Conservation (phyloP, 768 basidiomycete genomes). For the Trametes sanguinea region DNA sequence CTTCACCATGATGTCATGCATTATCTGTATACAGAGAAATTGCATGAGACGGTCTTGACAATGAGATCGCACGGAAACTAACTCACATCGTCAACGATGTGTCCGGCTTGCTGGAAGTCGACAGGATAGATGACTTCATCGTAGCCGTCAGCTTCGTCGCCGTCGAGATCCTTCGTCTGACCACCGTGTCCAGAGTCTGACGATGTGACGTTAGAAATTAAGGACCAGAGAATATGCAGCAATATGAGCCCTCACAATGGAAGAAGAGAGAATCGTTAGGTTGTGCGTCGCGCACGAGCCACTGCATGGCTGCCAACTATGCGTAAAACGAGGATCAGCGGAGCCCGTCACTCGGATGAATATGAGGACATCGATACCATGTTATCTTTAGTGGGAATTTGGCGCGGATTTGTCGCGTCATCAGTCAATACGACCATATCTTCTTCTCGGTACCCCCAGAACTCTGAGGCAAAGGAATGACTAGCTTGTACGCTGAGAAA, state of each 20-base stretch:
- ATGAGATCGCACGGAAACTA: no score
- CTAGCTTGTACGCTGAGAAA: no score
- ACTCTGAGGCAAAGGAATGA: slow-evolving; percentile 28
- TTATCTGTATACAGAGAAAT: slow-evolving; percentile 29
- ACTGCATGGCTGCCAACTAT: slow-evolving; percentile 55
- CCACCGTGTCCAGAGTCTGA: slow-evolving; percentile 96
- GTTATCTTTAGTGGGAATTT: slow-evolving; percentile 54
- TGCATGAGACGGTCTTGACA: neutral
- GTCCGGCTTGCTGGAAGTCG: slow-evolving; percentile 74
- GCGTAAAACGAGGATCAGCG: neutral
- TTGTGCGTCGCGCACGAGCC: slow-evolving; percentile 56
- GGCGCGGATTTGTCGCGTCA: slow-evolving; percentile 44
- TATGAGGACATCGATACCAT: slow-evolving; percentile 38
- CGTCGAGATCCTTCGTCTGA: slow-evolving; percentile 74
- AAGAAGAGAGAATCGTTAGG: slow-evolving; percentile 58
- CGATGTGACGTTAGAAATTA: neutral
- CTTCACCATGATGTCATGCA: slow-evolving; percentile 50
- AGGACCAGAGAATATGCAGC: neutral
- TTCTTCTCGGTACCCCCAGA: slow-evolving; percentile 49
- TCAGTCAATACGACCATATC: slow-evolving; percentile 64
- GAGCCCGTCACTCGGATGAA: neutral
- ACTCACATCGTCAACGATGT: slow-evolving; percentile 78
- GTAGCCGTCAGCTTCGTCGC: slow-evolving; percentile 77
- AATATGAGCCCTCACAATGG: slow-evolving; percentile 40
- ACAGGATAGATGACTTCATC: slow-evolving; percentile 92